A percentile compares a stretch with the other conserved stretches of the same genome.
phyloP scores from a whole-genome alignment of 352 stramenopile species.

The Globisporangium carolinianum region DNA sequence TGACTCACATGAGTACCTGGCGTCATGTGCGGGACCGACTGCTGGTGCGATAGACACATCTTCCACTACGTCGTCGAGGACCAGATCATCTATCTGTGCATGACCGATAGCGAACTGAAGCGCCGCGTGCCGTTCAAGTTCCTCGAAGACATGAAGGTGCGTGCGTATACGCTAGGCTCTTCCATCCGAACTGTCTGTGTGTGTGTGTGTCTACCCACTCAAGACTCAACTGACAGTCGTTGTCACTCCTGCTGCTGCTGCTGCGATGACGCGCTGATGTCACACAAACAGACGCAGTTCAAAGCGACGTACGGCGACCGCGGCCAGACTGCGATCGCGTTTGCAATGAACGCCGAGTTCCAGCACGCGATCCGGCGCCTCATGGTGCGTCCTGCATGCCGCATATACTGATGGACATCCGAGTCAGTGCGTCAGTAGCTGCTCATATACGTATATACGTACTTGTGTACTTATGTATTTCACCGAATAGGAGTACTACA shows the following conservation, averaged over 20 bases:
- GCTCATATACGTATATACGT: too few relatives aligned
- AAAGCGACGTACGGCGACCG: conserved; percentile 71
- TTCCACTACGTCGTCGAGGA: conserved; percentile 97
- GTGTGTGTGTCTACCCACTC: too few relatives aligned
- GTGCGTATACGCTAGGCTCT: neutral
- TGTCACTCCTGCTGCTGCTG: too few relatives aligned
- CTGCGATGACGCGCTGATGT: too few relatives aligned
- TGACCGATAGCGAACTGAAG: conserved; percentile 94
- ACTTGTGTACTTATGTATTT: neutral
- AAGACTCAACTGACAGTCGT: too few relatives aligned
- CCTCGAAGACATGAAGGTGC: conserved; percentile 94
- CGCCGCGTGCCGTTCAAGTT: conserved; percentile 97
- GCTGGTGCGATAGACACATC: conserved; percentile 38
- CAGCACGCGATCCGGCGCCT: conserved; percentile 90
- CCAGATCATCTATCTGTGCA: conserved; percentile 97
- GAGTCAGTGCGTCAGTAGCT: too few relatives aligned
- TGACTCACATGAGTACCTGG: neutral
- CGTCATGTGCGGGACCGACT: too few relatives aligned
- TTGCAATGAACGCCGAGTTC: conserved; percentile 98
- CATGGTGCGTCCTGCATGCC: conserved; percentile 55
- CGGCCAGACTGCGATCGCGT: conserved; percentile 91
- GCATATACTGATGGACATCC: too few relatives aligned
- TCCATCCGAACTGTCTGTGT: too few relatives aligned
- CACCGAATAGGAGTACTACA: conserved; percentile 65
- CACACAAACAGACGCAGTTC: conserved; percentile 53